Percentiles rank a stretch among this genome's conserved stretches.
Evolutionary conservation across 768 basidiomycete genomes (phyloP).

Genomic region (Amanita polypyramis): DNA sequence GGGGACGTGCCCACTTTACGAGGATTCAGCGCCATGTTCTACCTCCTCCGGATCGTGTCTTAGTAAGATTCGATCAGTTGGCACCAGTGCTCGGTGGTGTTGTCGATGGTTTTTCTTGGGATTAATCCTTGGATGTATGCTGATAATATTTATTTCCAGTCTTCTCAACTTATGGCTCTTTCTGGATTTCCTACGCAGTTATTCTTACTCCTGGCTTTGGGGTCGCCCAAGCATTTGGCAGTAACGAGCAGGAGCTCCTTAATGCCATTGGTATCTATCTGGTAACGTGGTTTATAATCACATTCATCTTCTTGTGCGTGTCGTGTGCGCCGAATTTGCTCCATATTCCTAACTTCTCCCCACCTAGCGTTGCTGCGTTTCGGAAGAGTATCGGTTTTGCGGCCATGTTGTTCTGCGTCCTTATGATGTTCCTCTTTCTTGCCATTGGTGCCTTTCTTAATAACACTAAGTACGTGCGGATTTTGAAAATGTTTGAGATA

Average conservation of each 20-base stretch:
- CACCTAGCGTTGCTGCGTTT: conserved; percentile 26
- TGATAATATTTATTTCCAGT: conserved; percentile 33
- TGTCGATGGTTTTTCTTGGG: too few relatives aligned
- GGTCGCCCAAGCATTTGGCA: conserved; percentile 40
- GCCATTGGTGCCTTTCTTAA: conserved; percentile 26
- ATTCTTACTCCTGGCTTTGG: conserved; percentile 67
- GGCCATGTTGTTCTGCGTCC: conserved; percentile 24
- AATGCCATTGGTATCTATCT: conserved; percentile 67
- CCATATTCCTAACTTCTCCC: background rate
- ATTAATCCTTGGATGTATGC: background rate
- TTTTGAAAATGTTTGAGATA: background rate
- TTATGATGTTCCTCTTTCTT: conserved; percentile 31
- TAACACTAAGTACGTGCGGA: conserved; percentile 19
- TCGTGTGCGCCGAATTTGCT: background rate
- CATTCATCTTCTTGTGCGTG: conserved; percentile 55
- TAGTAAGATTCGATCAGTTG: too few relatives aligned
- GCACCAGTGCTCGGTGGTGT: too few relatives aligned
- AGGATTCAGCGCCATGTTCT: too few relatives aligned
- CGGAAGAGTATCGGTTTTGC: conserved; percentile 31
- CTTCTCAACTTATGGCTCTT: conserved; percentile 76
- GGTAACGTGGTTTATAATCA: conserved; percentile 63
- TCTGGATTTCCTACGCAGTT: conserved; percentile 78
- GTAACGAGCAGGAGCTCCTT: conserved; percentile 24
- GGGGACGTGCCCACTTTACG: too few relatives aligned
- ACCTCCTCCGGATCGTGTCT: too few relatives aligned